Evolutionary conservation across 2,329 filamentous ascomycete species (phyloP).

Genomic region (Epichloe elymi): DNA sequence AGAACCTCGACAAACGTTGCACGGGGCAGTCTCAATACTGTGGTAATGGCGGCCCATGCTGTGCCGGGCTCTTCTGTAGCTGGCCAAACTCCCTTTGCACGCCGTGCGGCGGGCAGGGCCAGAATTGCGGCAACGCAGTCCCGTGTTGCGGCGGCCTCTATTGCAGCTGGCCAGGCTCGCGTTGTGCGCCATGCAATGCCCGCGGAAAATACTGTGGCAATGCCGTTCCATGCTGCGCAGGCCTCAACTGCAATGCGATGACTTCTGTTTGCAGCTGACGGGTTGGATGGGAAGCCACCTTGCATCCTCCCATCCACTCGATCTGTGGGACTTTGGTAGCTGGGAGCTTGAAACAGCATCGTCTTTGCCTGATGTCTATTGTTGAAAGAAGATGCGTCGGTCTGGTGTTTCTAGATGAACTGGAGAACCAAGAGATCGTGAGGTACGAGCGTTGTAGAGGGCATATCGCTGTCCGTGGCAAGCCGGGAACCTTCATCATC

Average conservation of each 20-base stretch:
- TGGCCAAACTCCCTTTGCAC: background rate
- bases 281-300: no score
- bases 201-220: background rate
- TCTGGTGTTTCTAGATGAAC: no score
- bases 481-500: no score
- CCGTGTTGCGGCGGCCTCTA: background rate
- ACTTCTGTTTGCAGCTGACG: background rate
- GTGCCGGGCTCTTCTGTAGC: constrained; percentile 2
- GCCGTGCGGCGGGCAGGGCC: background rate
- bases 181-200: background rate
- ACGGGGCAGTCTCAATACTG: background rate
- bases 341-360: no score
- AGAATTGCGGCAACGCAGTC: constrained; percentile 1
- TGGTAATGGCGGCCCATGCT: background rate
- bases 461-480: no score
- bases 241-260: background rate
- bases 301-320: no score
- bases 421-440: no score
- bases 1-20: background rate
- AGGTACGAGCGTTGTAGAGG: no score
- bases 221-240: constrained; percentile 1
- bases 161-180: background rate
- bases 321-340: no score
- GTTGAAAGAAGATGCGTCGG: no score
- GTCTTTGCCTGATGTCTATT: no score